Evolutionary conservation across 2,329 filamentous ascomycete genomes (phyloP).

Genomic region (Bipolaris victoriae): DNA sequence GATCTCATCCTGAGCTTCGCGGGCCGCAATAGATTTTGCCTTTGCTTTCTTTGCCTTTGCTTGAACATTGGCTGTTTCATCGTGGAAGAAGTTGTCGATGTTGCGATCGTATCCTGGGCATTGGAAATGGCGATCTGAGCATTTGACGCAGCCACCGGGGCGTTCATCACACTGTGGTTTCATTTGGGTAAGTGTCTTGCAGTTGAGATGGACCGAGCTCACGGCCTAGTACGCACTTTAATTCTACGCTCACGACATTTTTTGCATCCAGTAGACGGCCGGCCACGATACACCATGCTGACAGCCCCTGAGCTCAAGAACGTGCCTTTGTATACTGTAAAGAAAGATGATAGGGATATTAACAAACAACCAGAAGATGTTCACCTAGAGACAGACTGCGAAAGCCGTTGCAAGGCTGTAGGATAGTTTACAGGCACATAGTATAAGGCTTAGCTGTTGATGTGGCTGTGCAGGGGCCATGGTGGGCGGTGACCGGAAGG

Average conservation of each 20-base stretch:
- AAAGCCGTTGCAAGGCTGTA: background rate
- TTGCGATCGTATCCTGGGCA: slow-evolving; percentile 44
- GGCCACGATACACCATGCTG: slow-evolving; percentile 44
- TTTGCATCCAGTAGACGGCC: slow-evolving; percentile 42
- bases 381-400: background rate
- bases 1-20: slow-evolving; percentile 24
- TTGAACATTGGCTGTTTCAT: slow-evolving; percentile 38
- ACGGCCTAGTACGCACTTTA: slow-evolving; percentile 37
- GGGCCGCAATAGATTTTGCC: slow-evolving; percentile 36
- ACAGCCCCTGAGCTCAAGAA: background rate
- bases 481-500: background rate
- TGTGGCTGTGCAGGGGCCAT: background rate
- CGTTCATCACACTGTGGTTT: slow-evolving; percentile 41
- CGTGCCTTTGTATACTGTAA: background rate
- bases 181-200: slow-evolving; percentile 1
- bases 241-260: slow-evolving; percentile 51
- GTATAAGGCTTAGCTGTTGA: background rate
- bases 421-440: background rate
- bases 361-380: background rate
- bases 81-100: slow-evolving; percentile 39
- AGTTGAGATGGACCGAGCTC: background rate
- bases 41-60: slow-evolving; percentile 39
- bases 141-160: slow-evolving; percentile 36
- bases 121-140: slow-evolving; percentile 25
- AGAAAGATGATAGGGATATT: no score